Base-by-base conservation (phyloP, 306 rosid genomes). In the Corylus americana region DNA sequence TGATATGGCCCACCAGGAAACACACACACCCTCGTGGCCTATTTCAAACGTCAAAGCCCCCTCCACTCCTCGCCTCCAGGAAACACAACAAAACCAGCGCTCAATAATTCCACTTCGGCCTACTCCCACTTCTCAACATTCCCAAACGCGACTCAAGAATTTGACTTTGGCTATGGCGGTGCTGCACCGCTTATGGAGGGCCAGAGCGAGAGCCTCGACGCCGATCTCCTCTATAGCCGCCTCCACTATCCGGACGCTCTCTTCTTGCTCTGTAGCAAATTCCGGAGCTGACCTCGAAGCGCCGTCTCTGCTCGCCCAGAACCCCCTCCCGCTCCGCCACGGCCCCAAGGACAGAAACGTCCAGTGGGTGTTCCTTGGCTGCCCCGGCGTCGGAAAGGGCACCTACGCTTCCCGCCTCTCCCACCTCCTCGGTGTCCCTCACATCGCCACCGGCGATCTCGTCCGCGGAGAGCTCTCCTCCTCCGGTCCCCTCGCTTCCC, bases 311-410 rank as follows among this genome's bases (percentile, higher is more conserved):
- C 80, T 92, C 73, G 71, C 57, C 6, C 71, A 71, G 3, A 88
- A 73, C 27, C 75, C 78, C 74, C 76, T 37, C 55, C 57, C 76
- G 73, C 71, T 80, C 11, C 83, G 84, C 27, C 83, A 82, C 17
- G 93, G 90, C 78, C 89, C 74, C 17, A 74, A 67, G 45, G 89
- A 89, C 79, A 81, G 86, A 25, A 86, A 81, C 74, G 93, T 95
- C 55, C 97, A 91, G 74, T 95, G 98, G 98, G 93, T 91, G 11
- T 95, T 95, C 84, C 82, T 91, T 13, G 98, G 98, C 55, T 93
- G 94, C 54, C 98, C 98, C 2, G 98, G 98, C 84, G 98, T 95
- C 77, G 98, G 98, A 0, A 95, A 95, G 79, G 98, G 98, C 1
- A 95, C 98, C 7, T 95, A 95, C 74, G 97, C 98, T 0, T 88